Evolutionary conservation across 2,329 filamentous ascomycete genomes (phyloP).

Genomic region (Talaromyces sp.): DNA sequence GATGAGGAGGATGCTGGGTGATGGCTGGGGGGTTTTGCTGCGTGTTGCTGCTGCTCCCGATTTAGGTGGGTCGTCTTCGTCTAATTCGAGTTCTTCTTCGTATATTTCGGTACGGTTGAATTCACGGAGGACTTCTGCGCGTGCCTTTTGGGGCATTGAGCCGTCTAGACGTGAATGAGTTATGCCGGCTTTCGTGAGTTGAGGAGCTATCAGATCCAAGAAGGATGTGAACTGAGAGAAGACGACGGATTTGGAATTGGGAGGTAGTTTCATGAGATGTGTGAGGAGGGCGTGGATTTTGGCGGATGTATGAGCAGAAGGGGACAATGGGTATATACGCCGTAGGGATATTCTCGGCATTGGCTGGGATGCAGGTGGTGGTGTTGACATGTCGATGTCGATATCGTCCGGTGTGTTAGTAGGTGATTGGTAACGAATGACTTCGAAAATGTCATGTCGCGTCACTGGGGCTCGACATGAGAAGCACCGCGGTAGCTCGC

Average conservation of each 20-base stretch:
- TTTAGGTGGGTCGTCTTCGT: conserved; percentile 28
- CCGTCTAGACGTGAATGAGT: conserved; percentile 86
- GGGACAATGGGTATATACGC: conserved; percentile 62
- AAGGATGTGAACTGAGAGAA: conserved; percentile 99
- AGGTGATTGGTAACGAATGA: conserved; percentile 66
- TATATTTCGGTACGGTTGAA: conserved; percentile 56
- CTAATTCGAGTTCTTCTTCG: conserved; percentile 34
- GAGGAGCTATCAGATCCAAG: conserved; percentile 82
- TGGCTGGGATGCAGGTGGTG: conserved; percentile 30
- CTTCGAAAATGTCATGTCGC: conserved; percentile 82
- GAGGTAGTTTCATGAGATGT: conserved; percentile 69
- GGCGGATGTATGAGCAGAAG: conserved; percentile 60
- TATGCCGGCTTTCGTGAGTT: conserved; percentile 69
- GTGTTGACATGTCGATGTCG: conserved; percentile 43
- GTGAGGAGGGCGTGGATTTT: conserved; percentile 79
- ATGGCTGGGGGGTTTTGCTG: background rate
- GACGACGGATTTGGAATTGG: conserved; percentile 78
- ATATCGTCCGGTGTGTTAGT: conserved; percentile 44
- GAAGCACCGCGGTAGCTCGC: conserved; percentile 77
- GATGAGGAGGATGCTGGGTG: conserved; percentile 65
- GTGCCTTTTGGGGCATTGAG: conserved; percentile 78
- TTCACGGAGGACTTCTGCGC: conserved; percentile 71
- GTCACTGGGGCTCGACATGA: conserved; percentile 83
- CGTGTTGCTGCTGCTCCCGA: conserved; percentile 20
- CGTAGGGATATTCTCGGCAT: conserved; percentile 57